phyloP scores from a whole-genome alignment of 1,284 basidiomycete species.

The Puccinia horiana region DNA sequence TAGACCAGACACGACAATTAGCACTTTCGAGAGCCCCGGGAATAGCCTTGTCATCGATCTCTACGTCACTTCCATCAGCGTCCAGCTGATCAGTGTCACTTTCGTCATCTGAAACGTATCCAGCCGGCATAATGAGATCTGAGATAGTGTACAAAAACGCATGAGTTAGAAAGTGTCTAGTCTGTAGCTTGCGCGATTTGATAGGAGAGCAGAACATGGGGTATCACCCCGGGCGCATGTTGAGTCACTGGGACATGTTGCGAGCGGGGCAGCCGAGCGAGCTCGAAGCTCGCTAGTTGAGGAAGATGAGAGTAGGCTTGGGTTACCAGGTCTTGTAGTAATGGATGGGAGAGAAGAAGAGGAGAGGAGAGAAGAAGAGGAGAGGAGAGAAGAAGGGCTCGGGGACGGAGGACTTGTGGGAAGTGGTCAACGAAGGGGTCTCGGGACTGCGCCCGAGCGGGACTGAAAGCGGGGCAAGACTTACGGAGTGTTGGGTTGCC shows the following conservation, averaged over 20 bases:
- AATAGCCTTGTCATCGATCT: slow-evolving; percentile 17
- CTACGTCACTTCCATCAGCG: neutral
- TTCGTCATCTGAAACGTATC: slow-evolving; percentile 26
- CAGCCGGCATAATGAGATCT: slow-evolving; percentile 11
- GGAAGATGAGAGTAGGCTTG: neutral
- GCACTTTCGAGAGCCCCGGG: slow-evolving; percentile 46
- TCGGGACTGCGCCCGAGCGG: neutral
- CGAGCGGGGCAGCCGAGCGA: neutral
- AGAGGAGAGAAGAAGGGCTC: neutral
- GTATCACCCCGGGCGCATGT: neutral
- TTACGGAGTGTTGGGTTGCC: neutral
- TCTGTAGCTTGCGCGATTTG: neutral
- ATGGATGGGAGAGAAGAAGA: neutral
- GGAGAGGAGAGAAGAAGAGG: neutral
- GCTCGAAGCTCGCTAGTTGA: neutral
- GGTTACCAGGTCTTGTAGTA: neutral
- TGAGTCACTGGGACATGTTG: too few species aligned
- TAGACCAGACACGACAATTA: slow-evolving; percentile 43
- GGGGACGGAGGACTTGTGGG: neutral
- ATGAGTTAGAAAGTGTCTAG: neutral
- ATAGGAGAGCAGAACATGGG: neutral
- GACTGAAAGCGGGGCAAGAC: neutral
- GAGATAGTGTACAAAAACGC: neutral
- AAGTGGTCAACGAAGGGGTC: neutral
- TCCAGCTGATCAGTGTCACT: slow-evolving; percentile 29